A percentile compares a stretch with the other conserved stretches of the same genome.
These are phyloP conservation scores for Sporothrix curviconia DNA, from an alignment of 2,329 filamentous ascomycete species.

Conservation along the genomic window DNA sequence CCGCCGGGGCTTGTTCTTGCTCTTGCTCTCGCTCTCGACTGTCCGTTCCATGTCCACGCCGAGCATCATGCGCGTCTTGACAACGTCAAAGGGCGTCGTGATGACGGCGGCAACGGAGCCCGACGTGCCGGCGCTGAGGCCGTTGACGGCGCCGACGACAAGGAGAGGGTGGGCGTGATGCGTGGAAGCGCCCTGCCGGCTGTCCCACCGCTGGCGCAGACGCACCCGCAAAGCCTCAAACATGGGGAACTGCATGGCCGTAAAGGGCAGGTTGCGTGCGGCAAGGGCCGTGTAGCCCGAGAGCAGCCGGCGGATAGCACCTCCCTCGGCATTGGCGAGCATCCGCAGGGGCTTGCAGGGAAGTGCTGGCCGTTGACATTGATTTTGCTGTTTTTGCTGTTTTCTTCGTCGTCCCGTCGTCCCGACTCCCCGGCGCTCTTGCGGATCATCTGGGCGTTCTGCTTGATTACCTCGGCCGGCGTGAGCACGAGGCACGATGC, in stretches of 20 bases:
- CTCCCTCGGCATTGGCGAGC: constrained; percentile 40
- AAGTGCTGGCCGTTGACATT: constrained; percentile 33
- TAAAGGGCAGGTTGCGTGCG: constrained; percentile 79
- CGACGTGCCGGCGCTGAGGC: constrained; percentile 63
- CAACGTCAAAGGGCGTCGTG: constrained; percentile 84
- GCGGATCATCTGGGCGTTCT: constrained; percentile 80
- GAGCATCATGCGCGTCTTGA: constrained; percentile 88
- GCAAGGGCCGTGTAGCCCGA: constrained; percentile 75
- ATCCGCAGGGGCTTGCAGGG: constrained; percentile 43
- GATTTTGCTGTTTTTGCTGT: not conserved
- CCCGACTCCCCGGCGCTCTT: constrained; percentile 19
- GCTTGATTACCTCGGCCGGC: constrained; percentile 85
- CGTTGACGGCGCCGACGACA: constrained; percentile 66
- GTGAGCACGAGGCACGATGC: constrained; percentile 82
- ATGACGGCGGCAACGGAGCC: constrained; percentile 69
- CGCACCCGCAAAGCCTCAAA: constrained; percentile 63
- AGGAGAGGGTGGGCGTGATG: constrained; percentile 37
- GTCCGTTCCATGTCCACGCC: constrained; percentile 25
- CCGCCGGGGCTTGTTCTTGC: constrained; percentile 24
- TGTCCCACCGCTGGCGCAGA: constrained; percentile 37
- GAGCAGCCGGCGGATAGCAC: constrained; percentile 52
- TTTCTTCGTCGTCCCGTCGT: not conserved
- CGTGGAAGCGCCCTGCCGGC: constrained; percentile 11
- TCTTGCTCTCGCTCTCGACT: constrained; percentile 18
- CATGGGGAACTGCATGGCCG: constrained; percentile 79